Base-by-base conservation (phyloP, 2,329 filamentous ascomycete genomes). In the Phialophora tarda region DNA sequence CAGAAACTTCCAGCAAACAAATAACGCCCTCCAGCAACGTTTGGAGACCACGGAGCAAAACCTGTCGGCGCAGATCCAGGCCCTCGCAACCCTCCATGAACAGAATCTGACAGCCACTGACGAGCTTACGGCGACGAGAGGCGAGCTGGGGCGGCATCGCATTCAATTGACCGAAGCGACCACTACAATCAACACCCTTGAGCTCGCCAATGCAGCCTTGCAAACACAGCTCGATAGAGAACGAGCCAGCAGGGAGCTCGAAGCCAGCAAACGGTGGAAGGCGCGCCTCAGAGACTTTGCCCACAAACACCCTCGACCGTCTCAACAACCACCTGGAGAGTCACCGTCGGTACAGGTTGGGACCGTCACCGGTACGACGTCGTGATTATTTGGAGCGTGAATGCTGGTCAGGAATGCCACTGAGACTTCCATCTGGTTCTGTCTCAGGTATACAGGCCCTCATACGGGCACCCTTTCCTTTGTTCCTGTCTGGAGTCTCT, bases 11-110 rank as follows among this genome's bases (percentile, higher is more conserved):
- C 48, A 51, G 7, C 21, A 24, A 26, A 26, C 48, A 21, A 51
- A 23, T 23, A 14, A 12, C 48, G 14, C 21, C 12, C 48, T 23
- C 21, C 21, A 24, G 24, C 6, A 51, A 26, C 48, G 12, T 23
- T 7, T 51, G 8, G 12, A 23, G 48, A 51, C 21, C 48, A 51
- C 48, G 48, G 48, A 51, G 48, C 48, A 51, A 23, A 51, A 26
- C 21, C 48, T 51, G 24, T 51, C 48, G 21, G 21, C 4, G 24
- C 48, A 51, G 48, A 51, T 51, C 48, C 21, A 26, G 21, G 24
- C 12, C 11, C 24, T 51, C 48, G 24, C 48, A 23, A 51, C 48
- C 11, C 48, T 51, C 17, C 48, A 51, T 26, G 48, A 51, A 23
- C 48, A 26, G 48, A 24, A 51, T 24, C 24, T 51, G 21, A 23